Evolutionary conservation across 2,329 filamentous ascomycete genomes (phyloP).

Genomic region (Penicillium sp.): DNA sequence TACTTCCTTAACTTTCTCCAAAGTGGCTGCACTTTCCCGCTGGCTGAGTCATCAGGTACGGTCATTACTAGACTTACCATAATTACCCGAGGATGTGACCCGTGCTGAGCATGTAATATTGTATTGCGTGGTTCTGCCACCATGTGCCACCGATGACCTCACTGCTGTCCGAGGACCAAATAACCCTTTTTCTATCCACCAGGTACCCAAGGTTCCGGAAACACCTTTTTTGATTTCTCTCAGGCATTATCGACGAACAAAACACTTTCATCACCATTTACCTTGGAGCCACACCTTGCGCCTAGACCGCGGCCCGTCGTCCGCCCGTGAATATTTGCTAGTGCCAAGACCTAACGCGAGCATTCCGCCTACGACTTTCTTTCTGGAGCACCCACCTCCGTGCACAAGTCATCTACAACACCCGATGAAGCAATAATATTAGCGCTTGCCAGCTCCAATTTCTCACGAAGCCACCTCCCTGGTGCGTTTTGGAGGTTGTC

Average conservation of each 20-base stretch:
- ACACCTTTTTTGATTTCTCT: background rate
- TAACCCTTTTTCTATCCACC: constrained; percentile 1
- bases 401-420: background rate
- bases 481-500: background rate
- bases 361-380: constrained; percentile 20
- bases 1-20: background rate
- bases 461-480: background rate
- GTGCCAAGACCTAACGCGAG: constrained; percentile 25
- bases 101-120: background rate
- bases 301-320: constrained; percentile 11
- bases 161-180: constrained; percentile 14
- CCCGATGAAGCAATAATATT: constrained; percentile 6
- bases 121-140: constrained; percentile 9
- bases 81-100: background rate
- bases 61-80: background rate
- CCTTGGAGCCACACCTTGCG: constrained; percentile 7
- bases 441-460: background rate
- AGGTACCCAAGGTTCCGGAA: constrained; percentile 2
- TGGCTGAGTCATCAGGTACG: background rate
- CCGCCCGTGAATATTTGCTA: constrained; percentile 21
- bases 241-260: background rate
- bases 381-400: constrained; percentile 4
- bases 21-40: background rate
- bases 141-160: constrained; percentile 26
- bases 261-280: background rate